Evolutionary conservation across 768 basidiomycete species (phyloP).

Genomic region (Chalciporus chontae): DNA sequence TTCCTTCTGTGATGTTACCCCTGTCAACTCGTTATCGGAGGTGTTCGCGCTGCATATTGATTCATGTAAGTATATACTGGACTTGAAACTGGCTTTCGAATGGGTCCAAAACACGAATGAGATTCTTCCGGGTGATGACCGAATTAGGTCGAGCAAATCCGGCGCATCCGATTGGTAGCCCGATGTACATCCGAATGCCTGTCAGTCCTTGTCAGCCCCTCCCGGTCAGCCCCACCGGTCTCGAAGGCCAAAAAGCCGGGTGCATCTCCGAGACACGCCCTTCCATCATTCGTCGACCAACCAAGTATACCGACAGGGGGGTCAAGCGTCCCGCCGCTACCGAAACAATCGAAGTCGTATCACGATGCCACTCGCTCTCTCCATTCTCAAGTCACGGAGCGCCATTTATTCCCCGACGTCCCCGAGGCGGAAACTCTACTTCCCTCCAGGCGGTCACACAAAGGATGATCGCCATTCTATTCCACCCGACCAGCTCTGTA

Average conservation of each 20-base stretch:
- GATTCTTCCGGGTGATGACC: no score
- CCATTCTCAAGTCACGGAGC: slow-evolving; percentile 4
- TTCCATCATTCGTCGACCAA: neutral
- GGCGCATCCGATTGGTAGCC: neutral
- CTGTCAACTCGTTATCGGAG: neutral
- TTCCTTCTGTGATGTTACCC: no score
- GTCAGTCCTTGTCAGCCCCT: no score
- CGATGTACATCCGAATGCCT: no score
- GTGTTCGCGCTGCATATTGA: neutral
- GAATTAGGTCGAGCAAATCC: neutral
- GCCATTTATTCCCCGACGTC: neutral
- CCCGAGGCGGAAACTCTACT: slow-evolving; percentile 7
- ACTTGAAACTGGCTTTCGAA: neutral
- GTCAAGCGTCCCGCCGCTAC: neutral
- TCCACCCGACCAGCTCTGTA: slow-evolving; percentile 13
- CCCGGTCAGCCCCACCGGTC: neutral
- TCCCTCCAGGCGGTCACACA: slow-evolving; percentile 9
- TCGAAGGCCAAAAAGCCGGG: neutral
- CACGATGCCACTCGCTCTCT: slow-evolving; percentile 10
- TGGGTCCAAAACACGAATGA: neutral
- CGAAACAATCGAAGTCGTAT: neutral
- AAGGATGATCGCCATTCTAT: slow-evolving; percentile 10
- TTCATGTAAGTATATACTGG: neutral
- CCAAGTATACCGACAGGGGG: neutral
- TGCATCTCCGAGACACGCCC: no score